A percentile compares a stretch with the other conserved stretches of the same genome.
Conservation (phyloP, 371 early-diverging fungal genomes). For the Haplosporangium sp. region DNA sequence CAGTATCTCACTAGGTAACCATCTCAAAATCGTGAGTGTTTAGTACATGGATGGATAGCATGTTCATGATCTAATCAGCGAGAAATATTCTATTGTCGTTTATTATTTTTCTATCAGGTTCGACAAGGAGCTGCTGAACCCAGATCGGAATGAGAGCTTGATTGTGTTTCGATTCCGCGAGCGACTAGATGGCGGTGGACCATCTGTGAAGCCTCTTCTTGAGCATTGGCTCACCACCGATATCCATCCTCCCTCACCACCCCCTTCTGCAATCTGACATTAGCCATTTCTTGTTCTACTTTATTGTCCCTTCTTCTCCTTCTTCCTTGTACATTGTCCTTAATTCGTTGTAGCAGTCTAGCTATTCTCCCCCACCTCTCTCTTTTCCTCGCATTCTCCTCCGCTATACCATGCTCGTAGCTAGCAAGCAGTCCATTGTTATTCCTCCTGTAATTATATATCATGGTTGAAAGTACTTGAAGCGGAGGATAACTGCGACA, state of each 20-base stretch:
- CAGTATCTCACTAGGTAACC: conserved; percentile 50
- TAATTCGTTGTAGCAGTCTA: not conserved
- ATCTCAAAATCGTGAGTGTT: not conserved
- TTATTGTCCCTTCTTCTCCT: not conserved
- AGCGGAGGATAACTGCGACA: too few relatives aligned
- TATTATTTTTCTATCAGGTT: conserved; percentile 54
- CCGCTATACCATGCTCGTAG: too few relatives aligned
- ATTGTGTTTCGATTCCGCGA: conserved; percentile 66
- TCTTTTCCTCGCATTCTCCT: too few relatives aligned
- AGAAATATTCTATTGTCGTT: conserved; percentile 12
- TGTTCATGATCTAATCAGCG: conserved; percentile 44
- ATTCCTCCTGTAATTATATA: too few relatives aligned
- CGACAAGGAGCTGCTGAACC: conserved; percentile 58
- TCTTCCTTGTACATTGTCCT: not conserved
- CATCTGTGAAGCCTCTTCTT: conserved; percentile 62
- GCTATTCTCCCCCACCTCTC: too few relatives aligned
- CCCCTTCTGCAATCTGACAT: too few relatives aligned
- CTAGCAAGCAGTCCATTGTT: too few relatives aligned
- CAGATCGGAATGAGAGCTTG: conserved; percentile 54
- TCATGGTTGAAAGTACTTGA: too few relatives aligned
- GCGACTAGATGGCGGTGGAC: conserved; percentile 61
- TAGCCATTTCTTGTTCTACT: too few relatives aligned
- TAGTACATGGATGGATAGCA: not conserved
- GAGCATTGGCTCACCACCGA: conserved; percentile 62
- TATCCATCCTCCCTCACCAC: conserved; percentile 1